Conservation (phyloP, 176 grass and related monocot species). For the Aechmea fasciata region DNA sequence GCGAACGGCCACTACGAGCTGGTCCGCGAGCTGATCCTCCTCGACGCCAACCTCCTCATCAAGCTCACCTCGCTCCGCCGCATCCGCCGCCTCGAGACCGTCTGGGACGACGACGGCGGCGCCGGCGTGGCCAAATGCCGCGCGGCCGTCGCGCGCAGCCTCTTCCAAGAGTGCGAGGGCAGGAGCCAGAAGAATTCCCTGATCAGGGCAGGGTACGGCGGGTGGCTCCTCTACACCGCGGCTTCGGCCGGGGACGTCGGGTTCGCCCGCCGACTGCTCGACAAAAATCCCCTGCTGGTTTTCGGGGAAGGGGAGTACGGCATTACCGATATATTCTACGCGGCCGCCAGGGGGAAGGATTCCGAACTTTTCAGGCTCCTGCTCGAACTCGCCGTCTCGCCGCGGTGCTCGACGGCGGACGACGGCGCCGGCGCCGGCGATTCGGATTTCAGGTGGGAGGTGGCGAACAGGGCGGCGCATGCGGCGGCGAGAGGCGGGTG, state of each 20-base stretch:
- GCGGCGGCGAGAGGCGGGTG: constrained; percentile 70
- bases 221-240: constrained; percentile 23
- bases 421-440: constrained; percentile 1
- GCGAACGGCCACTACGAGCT: constrained; percentile 27
- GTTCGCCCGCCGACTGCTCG: constrained; percentile 10
- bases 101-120: constrained; percentile 19
- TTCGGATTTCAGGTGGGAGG: constrained; percentile 55
- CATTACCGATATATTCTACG: constrained; percentile 23
- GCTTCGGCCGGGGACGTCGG: constrained; percentile 16
- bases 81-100: constrained; percentile 18
- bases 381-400: constrained; percentile 12
- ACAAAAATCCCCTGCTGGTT: constrained; percentile 9
- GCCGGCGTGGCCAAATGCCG: constrained; percentile 10
- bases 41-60: constrained; percentile 24
- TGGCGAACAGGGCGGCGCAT: constrained; percentile 73
- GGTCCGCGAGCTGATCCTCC: constrained; percentile 15
- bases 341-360: constrained; percentile 16
- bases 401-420: constrained; percentile 16
- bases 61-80: constrained; percentile 24
- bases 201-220: constrained; percentile 20
- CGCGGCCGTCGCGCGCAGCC: constrained; percentile 4
- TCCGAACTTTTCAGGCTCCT: constrained; percentile 19
- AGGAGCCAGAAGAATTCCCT: constrained; percentile 16
- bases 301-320: constrained; percentile 29
- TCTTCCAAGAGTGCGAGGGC: constrained; percentile 11